Evolutionary conservation across 768 basidiomycete genomes (phyloP), one percentile per base, ranked within the genome.

Genomic region (Tephrocybe sp.): DNA sequence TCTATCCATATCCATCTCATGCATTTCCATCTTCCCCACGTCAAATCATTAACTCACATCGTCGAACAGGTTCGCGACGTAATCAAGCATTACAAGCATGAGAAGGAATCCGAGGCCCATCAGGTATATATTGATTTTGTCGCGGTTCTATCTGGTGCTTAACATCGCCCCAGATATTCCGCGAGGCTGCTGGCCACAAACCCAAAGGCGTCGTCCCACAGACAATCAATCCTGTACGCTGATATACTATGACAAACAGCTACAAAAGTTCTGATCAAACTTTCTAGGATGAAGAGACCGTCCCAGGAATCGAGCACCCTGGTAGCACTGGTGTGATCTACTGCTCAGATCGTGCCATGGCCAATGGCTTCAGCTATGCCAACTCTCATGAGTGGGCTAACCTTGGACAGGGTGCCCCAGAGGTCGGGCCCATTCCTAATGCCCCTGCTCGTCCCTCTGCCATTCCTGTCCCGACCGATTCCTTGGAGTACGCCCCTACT

Each of bases 321-420:
- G 77, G 78, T 39, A 78, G 76, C 60, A 80, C 78, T 30, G 78
- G 77, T 41, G 78, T 79, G 19, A 80, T 95, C 61, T 97, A 95
- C 65, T 94, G 92, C 68, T 92, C 89, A 1, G 90, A 94, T 63
- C 84, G 93, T 52, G 90, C 93, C n/a, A 91, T 92, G 74, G 92
- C 92, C 10, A 96, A 97, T 63, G 94, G 94, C 8, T 97, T 93
- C 74, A 85, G 72, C 56, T 89, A 90, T 58, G 80, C 87, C 52
- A 73, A 74, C 57, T 84, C 83, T 12, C 85, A 90, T 60, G 84
- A 86, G 56, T 93, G 92, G 91, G 79, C 88, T 5, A 92, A 92
- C 62, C 76, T 92, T 9, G 95, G 94, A n/a, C 92, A 95, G 69
- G 91, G 89, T 38, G 90, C 91, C 13, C 92, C 92, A 7, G 92